Conservation (phyloP, 75 land plant genomes). For the Pinus taeda region DNA sequence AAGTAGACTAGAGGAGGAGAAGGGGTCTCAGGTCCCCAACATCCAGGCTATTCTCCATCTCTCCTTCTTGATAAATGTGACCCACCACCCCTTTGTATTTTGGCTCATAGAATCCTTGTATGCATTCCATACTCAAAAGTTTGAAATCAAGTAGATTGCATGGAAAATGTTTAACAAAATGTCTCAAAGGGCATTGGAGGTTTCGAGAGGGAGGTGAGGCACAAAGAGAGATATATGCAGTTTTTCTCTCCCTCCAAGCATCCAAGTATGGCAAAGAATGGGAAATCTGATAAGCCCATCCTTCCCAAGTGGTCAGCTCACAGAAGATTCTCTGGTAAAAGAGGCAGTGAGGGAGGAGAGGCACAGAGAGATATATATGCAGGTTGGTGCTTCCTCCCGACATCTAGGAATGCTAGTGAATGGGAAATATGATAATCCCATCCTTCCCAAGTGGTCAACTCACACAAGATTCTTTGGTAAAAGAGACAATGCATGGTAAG, state of each 20-base stretch:
- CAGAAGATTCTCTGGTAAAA: slow-evolving; percentile 2
- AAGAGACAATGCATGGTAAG: background rate
- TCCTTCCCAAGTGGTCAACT: no score
- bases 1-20: background rate
- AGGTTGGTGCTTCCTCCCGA: no score
- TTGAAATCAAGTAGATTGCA: background rate
- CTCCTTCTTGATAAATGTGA: slow-evolving; percentile 1
- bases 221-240: background rate
- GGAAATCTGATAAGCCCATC: slow-evolving; percentile 5
- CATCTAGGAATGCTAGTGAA: no score
- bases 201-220: background rate
- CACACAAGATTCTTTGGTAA: no score
- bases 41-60: background rate
- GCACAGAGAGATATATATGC: no score
- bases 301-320: slow-evolving; percentile 1
- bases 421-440: no score
- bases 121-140: background rate
- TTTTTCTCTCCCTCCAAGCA: no score
- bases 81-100: slow-evolving; percentile 2
- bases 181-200: background rate
- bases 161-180: background rate
- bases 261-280: slow-evolving; percentile 2
- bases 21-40: background rate
- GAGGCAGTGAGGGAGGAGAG: slow-evolving; percentile 16
- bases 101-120: background rate